Evolutionary conservation across 2,329 filamentous ascomycete species (phyloP), one percentile per base, ranked within the genome.

Genomic region (Ilyonectria sp.): DNA sequence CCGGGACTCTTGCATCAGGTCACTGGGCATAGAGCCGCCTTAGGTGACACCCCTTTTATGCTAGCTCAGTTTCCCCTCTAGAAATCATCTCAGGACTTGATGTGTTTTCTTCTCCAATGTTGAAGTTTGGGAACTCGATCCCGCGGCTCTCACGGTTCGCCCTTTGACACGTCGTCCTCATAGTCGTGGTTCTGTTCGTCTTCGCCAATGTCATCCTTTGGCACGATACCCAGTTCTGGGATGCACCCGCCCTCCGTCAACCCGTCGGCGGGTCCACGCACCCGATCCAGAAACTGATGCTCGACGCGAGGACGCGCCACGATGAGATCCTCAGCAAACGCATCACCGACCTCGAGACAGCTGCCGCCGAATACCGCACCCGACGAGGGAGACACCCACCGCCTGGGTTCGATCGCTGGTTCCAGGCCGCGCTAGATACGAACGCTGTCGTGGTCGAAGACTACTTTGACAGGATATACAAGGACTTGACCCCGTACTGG

Each of bases 401-500:
- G 3, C 90, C 89, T 0, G 87, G 87, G 17, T 91, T 91, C 73
- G 84, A 89, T 67, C 79, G 83, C 50, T 91, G 90, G 89, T 85
- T 88, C 71, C 78, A 81, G 33, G 88, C 87, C 62, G 89, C 89
- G 6, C 72, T 79, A n/a, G 81, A 86, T 29, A 81, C 81, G 49
- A 80, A 88, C 40, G 85, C 87, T 17, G 78, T 90, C 62, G 81
- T 91, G 10, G 82, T 91, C 43, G 89, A 91, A 72, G 86, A 89
- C 60, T 91, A 89, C 73, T 91, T 90, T 79, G 87, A 90, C 74
- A 87, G 89, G 66, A 89, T 91, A 64, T 89, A 90, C 80, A 86
- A 89, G 69, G 89, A 91, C 74, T 74, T 91, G 59, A 81, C 86
- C 50, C 89, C 89, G 1, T 90, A 88, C 73, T 91, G 89, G 89